A percentile compares a stretch with the other conserved stretches of the same genome.
These are phyloP conservation scores for Ceriops decandra DNA, from an alignment of 345 rosid species.

Conservation along the genomic window DNA sequence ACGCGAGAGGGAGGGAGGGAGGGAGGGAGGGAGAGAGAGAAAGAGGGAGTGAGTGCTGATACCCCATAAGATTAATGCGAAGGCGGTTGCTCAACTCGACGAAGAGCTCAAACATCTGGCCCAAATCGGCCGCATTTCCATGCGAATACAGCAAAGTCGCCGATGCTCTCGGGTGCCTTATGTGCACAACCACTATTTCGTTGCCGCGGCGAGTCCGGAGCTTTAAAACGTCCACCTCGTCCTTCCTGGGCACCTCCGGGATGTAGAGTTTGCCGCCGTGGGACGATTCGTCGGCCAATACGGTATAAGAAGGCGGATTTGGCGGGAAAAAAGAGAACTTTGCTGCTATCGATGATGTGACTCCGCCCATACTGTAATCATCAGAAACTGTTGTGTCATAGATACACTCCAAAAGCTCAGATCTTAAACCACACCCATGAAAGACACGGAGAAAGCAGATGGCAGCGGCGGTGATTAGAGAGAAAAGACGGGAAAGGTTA, in stretches of 20 bases:
- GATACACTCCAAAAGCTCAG: conserved; percentile 10
- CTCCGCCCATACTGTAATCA: conserved; percentile 80
- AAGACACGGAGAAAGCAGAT: neutral
- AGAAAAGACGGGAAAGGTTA: neutral
- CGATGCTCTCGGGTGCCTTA: conserved; percentile 68
- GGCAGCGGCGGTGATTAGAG: conserved; percentile 8
- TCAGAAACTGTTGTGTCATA: conserved; percentile 39
- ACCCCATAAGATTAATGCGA: conserved; percentile 90
- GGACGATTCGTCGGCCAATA: conserved; percentile 42
- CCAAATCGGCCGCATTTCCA: conserved; percentile 97
- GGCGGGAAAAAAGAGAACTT: conserved; percentile 99
- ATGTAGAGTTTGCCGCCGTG: conserved; percentile 43
- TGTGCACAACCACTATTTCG: conserved; percentile 74
- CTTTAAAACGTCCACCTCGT: conserved; percentile 67
- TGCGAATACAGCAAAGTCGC: conserved; percentile 84
- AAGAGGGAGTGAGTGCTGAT: conserved; percentile 7
- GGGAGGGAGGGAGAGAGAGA: neutral
- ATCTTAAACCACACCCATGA: conserved; percentile 5
- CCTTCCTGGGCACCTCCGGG: conserved; percentile 56
- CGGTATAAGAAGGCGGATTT: conserved; percentile 73
- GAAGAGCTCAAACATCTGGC: conserved; percentile 92
- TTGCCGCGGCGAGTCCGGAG: conserved; percentile 71
- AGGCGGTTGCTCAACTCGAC: conserved; percentile 80
- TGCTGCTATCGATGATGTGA: conserved; percentile 93
- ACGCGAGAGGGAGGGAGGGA: neutral